Base-by-base conservation (phyloP, 768 basidiomycete genomes). In the Boletus insuetus region DNA sequence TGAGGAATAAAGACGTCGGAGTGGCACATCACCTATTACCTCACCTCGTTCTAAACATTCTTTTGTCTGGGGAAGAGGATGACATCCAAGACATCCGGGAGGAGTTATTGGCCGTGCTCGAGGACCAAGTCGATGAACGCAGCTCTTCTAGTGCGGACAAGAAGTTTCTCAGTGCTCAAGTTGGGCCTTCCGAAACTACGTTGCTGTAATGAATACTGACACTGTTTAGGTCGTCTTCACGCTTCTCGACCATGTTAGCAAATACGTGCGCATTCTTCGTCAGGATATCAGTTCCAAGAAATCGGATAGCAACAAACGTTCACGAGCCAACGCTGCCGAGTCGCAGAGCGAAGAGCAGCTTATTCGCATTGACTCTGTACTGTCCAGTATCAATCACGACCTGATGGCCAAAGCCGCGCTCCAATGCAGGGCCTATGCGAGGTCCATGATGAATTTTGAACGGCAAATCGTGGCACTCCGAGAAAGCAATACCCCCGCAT, bases 381-480 rank as follows among this genome's bases (percentile, higher is more conserved):
- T 98, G 17, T 82, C 85, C 9, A 89, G 81, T 65, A 93, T 98
- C 58, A 86, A 96, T 56, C 84, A 87, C 58, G 85, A 87, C 54
- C 79, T 98, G 24, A 90, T 97, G 81, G 96, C 94, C 0, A 84
- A 87, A 63, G 97, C 97, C 0, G 96, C 97, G 1, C 82, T 98
- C 52, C 84, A 94, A 63, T 96, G 95, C 76, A 95, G 91, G 70
- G 89, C 94, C 1, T 98, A 89, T 63, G 96, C 96, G 1, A 82
- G 96, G 34, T 86, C 97, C 3, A 77, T 99, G 49, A 94, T 98
- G 86, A 95, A 87, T 69, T 96, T 95, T 64, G 97, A 99, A 67
- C 84, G 85, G 48, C 89, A 90, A 52, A 82, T 97, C 46, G 68
- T 85, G 29, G 74, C 77, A 5, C 74, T 88, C 40, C 69, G 71